Evolutionary conservation across 495 filamentous ascomycete genomes (phyloP).

Genomic region (Apodospora peruviana): DNA sequence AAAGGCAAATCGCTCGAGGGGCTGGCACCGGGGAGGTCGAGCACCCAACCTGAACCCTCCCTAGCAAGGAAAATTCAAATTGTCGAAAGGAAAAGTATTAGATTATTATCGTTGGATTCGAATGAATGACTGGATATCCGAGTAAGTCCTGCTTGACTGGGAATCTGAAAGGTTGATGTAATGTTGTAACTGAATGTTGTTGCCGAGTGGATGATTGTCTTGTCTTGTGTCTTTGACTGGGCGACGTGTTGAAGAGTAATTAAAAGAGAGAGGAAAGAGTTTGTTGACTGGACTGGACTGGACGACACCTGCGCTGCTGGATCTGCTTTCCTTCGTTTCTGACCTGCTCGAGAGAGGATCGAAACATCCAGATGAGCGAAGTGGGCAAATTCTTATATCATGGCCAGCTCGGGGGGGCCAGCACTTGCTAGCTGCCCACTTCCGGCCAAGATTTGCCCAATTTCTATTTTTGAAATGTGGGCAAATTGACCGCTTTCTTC

Average conservation of each 20-base stretch:
- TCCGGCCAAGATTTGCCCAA: conserved; percentile 7
- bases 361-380: conserved; percentile 22
- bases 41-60: conserved; percentile 5
- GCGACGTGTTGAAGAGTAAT: conserved; percentile 28
- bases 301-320: conserved; percentile 39
- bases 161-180: conserved; percentile 5
- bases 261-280: conserved; percentile 31
- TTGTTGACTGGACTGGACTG: conserved; percentile 33
- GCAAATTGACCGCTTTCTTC: conserved; percentile 30
- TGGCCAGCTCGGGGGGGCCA: conserved; percentile 18
- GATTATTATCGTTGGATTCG: conserved; percentile 24
- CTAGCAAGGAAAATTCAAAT: conserved; percentile 13
- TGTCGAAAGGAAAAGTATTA: conserved; percentile 39
- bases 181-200: too few relatives aligned
- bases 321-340: conserved; percentile 31
- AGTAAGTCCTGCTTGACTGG: conserved; percentile 50
- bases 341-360: conserved; percentile 27
- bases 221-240: conserved; percentile 30
- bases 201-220: conserved; percentile 10
- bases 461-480: conserved; percentile 38
- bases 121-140: conserved; percentile 45
- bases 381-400: conserved; percentile 49
- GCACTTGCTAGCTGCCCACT: conserved; percentile 3
- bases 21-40: conserved; percentile 8
- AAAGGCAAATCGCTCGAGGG: conserved; percentile 18